Evolutionary conservation across 2,329 filamentous ascomycete species (phyloP), one percentile per base, ranked within the genome.

Genomic region (Microcera coccophila): DNA sequence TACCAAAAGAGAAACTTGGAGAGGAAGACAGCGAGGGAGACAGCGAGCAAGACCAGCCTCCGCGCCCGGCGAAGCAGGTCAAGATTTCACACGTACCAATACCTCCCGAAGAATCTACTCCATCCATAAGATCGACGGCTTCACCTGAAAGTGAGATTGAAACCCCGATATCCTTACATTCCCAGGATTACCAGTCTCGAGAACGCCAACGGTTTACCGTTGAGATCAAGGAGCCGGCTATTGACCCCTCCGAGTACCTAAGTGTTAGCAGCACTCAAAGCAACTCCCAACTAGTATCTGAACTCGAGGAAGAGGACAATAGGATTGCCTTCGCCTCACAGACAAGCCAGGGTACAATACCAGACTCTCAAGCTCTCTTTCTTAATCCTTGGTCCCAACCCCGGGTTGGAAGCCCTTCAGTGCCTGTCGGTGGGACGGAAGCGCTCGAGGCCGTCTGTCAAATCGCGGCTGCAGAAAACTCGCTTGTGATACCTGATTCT

Each of bases 351-450:
- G 50, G 51, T 19, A 72, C 67, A 3, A 67, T 74, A 18, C 69
- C 69, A 0, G 71, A 74, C 45, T 74, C 72, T 1, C 69, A 73
- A 45, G 69, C 68, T 24, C 49, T 47, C 9, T 61, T 61, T n/a
- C 54, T 50, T 10, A 54, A 53, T 39, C 48, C 50, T 11, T 55
- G 49, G 43, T 48, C 55, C 4, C 50, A 53, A 35, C 29, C 42
- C 34, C n/a, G n/a, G n/a, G n/a, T n/a, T n/a, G n/a, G n/a, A n/a
- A n/a, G n/a, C n/a, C n/a, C n/a, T n/a, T n/a, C n/a, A n/a, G n/a
- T n/a, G n/a, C n/a, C n/a, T n/a, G n/a, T n/a, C n/a, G n/a, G n/a
- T n/a, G 22, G 42, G 20, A 10, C 28, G 14, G 45, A 36, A 40
- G 35, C 41, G 9, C 39, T 29, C 22, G 22, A 24, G 41, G 45